Base-by-base conservation (phyloP, 108 stramenopile species). In the Cyclostephanos invisitatus region DNA sequence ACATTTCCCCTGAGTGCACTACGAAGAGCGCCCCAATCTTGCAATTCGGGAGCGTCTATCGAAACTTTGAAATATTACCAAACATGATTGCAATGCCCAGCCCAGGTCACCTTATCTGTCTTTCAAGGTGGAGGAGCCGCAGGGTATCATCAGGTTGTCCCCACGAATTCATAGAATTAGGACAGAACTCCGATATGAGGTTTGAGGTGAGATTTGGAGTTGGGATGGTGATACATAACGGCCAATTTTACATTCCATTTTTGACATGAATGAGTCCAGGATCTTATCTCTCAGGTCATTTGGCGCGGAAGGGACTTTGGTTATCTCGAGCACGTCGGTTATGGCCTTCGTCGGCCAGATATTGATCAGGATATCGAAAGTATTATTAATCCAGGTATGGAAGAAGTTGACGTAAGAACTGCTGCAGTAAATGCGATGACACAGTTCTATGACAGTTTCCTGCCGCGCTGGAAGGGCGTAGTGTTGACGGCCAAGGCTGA, bases 281-380 rank as follows among this genome's bases (percentile, higher is more conserved):
- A 72, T 7, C 63, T 82, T 35, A 73, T 68, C 32, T 75, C 81
- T 8, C 81, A 82, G 47, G 47, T 82, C 5, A 62, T 82, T 47
- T 82, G 81, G 81, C 64, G 81, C 44, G 81, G 81, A 42, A 77
- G 63, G 14, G 81, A 82, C 67, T 77, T 77, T 64, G 37, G 9
- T 1, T 82, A 67, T 40, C 21, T 82, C 0, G 32, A 51, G 15
- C 56, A 48, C 6, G 40, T 68, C 50, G 58, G 58, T 60, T 56
- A 55, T 0, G 32, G 55, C 7, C 54, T 74, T 56, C 35, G 68
- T 47, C 20, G 50, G 48, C 80, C 73, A 53, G 3, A 18, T 17
- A 1, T 18, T 21, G 14, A 24, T 21, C 51, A 53, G 24, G 20
- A 24, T 7, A 24, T 24, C 51, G 40, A 40, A 40, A 40, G 40